Evolutionary conservation across 257 asterid genomes (phyloP), one percentile per base, ranked within the genome.

Genomic region (Misopates orontium): DNA sequence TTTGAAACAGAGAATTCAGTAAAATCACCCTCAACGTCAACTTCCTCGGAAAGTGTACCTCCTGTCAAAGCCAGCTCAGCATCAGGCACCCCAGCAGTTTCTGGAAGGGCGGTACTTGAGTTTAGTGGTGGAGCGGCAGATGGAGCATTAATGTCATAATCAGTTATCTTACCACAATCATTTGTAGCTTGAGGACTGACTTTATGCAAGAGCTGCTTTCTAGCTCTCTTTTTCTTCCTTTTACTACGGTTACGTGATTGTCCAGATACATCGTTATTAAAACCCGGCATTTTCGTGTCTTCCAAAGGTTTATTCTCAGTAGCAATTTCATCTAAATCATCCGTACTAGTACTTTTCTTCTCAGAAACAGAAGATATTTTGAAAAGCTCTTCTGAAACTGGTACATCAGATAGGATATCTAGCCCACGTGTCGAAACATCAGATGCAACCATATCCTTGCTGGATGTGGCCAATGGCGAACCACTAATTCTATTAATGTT

Each of bases 211-310:
- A 32, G 62, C 66, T 70, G 61, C 40, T 23, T 62, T 44, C 22
- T 31, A 60, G 66, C 75, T 70, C 45, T 75, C 75, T 68, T 80
- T 73, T 62, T 78, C 78, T 79, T 75, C 72, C 67, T 78, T 72
- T 32, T 65, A 63, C 41, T 65, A 64, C 62, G 57, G 21, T 44
- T n/a, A 64, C 54, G 68, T 58, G 71, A 50, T 68, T 58, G 72
- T 64, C 56, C 70, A 23, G 77, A 71, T 12, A 20, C 69, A 55
- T 18, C 63, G 39, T 17, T 39, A 61, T 73, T 52, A 32, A 55
- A 65, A 62, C 59, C 71, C 64, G 55, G 67, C 5, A 58, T 56
- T 39, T 44, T 73, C 50, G 3, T 25, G 24, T 39, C 56, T 62
- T 52, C 57, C 20, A 13, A 22, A 62, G 79, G 61, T 65, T 61